Conservation (phyloP, 768 basidiomycete genomes). For the Pisolithus tinctorius region DNA sequence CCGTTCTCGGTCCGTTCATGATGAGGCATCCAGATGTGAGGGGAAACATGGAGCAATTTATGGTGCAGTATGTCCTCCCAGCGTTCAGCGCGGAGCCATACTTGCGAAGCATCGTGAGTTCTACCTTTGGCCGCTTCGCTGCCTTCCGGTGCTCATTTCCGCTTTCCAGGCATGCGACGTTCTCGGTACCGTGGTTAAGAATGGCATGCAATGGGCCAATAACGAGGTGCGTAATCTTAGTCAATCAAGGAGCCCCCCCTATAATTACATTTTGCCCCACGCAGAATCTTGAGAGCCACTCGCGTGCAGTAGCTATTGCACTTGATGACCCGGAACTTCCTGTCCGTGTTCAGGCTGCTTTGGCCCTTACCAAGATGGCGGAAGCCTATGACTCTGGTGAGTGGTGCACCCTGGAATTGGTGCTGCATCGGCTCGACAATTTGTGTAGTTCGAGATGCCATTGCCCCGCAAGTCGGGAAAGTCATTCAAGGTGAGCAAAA, state of each 20-base stretch:
- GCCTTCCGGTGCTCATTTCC: neutral
- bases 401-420: conserved; percentile 8
- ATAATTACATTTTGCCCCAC: neutral
- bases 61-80: conserved; percentile 66
- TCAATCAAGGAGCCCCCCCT: neutral
- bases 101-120: conserved; percentile 68
- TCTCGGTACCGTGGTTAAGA: conserved; percentile 64
- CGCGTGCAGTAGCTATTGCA: conserved; percentile 56
- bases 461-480: conserved; percentile 75
- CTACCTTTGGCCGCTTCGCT: neutral
- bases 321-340: conserved; percentile 77
- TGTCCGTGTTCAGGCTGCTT: conserved; percentile 75
- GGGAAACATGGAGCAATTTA: conserved; percentile 69
- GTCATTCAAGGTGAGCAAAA: conserved; percentile 67
- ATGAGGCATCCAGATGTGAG: conserved; percentile 82
- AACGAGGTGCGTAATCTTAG: conserved; percentile 41
- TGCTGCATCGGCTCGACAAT: neutral
- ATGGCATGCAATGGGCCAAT: conserved; percentile 58
- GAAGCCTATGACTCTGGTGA: conserved; percentile 54
- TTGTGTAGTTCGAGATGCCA: conserved; percentile 52
- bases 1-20: conserved; percentile 69
- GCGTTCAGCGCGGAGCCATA: conserved; percentile 69
- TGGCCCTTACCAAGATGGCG: conserved; percentile 76
- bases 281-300: conserved; percentile 58
- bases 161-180: conserved; percentile 67